These are phyloP conservation scores for Fonsecaea pugnacius DNA, from an alignment of 2,329 filamentous ascomycete genomes.

Conservation along the genomic window DNA sequence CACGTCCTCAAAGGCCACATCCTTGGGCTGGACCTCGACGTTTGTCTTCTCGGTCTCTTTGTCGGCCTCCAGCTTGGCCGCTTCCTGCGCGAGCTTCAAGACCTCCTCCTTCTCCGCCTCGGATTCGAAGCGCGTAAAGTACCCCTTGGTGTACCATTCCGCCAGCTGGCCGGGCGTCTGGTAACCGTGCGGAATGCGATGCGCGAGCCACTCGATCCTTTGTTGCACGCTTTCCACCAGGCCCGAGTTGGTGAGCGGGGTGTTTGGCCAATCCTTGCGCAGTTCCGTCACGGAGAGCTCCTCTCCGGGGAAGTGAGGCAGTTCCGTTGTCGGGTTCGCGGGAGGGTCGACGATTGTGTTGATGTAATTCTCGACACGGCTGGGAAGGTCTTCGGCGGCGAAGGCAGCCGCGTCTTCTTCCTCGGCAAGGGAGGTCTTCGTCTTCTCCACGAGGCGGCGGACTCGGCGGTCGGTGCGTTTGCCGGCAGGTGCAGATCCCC, in stretches of 20 bases:
- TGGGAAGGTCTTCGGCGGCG: conserved; percentile 17
- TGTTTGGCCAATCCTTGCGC: conserved; percentile 38
- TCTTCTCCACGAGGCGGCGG: conserved; percentile 19
- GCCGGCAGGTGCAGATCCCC: background rate
- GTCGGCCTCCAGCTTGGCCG: conserved; percentile 29
- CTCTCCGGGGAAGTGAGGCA: conserved; percentile 32
- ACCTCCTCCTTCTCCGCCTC: conserved; percentile 36
- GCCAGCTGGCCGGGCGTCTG: conserved; percentile 36
- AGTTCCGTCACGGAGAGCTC: conserved; percentile 29
- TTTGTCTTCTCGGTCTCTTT: conserved; percentile 29
- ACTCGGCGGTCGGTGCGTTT: conserved; percentile 20
- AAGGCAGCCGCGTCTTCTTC: conserved; percentile 19
- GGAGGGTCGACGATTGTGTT: conserved; percentile 32
- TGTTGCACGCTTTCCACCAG: conserved; percentile 36
- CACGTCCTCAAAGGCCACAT: conserved; percentile 31
- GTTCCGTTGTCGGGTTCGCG: conserved; percentile 33
- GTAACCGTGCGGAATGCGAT: conserved; percentile 37
- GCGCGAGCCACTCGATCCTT: conserved; percentile 37
- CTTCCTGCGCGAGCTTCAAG: conserved; percentile 29
- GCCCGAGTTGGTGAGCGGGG: conserved; percentile 31
- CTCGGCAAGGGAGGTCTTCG: conserved; percentile 17
- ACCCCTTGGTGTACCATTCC: conserved; percentile 34
- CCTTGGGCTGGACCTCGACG: conserved; percentile 25
- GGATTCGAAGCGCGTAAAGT: conserved; percentile 35
- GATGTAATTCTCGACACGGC: conserved; percentile 26